phyloP scores from a whole-genome alignment of 208 protist species.

The Leishmania major region DNA sequence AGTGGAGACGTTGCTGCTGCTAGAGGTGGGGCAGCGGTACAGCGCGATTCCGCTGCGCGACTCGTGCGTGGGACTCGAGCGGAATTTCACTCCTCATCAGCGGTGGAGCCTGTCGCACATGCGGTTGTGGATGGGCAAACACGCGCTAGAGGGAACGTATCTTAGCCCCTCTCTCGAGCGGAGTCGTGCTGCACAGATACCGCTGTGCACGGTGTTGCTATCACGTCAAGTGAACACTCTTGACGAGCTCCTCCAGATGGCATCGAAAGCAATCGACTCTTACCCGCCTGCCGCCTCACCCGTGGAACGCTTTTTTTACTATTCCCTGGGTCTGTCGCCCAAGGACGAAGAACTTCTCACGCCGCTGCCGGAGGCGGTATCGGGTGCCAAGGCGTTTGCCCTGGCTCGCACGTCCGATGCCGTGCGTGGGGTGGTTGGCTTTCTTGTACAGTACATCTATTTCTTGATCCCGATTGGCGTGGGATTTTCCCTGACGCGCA shows the following conservation, averaged over 20 bases:
- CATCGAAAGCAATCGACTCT: background rate
- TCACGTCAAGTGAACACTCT: constrained; percentile 7
- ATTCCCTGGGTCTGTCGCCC: constrained; percentile 7
- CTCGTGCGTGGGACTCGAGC: background rate
- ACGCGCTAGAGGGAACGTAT: background rate
- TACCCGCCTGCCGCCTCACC: background rate
- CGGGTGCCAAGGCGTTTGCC: background rate
- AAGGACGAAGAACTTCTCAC: constrained; percentile 8
- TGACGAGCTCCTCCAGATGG: background rate
- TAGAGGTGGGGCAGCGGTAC: constrained; percentile 16
- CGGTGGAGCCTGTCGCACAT: constrained; percentile 2
- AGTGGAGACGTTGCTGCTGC: constrained; percentile 7
- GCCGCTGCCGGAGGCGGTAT: background rate
- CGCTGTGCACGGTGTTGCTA: constrained; percentile 15
- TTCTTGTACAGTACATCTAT: constrained; percentile 19
- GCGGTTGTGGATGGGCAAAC: background rate
- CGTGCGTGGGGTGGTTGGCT: background rate
- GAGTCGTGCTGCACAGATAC: constrained; percentile 2
- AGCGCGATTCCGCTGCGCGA: constrained; percentile 9
- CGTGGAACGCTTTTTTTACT: constrained; percentile 19
- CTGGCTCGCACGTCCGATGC: background rate
- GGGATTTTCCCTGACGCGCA: background rate
- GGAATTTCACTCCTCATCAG: background rate
- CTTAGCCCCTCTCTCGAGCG: constrained; percentile 2
- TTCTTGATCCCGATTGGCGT: constrained; percentile 18